These are phyloP conservation scores for Talaromyces adpressus DNA, from an alignment of 495 filamentous ascomycete species.

Conservation along the genomic window DNA sequence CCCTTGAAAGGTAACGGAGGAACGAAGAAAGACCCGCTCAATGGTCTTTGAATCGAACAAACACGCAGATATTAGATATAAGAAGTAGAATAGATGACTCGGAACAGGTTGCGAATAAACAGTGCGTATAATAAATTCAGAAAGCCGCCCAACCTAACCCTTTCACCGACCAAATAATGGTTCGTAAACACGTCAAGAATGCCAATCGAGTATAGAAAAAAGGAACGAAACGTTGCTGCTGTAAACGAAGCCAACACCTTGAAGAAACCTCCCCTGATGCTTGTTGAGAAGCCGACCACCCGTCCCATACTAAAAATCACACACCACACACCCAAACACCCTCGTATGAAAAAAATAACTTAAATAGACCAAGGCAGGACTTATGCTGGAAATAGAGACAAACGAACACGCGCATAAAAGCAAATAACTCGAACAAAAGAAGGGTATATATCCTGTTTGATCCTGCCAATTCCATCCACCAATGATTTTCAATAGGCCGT, in stretches of 20 bases:
- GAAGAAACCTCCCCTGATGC: not conserved
- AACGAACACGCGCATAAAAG: not conserved
- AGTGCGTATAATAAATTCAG: not conserved
- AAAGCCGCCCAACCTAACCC: not conserved
- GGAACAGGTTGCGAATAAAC: not conserved
- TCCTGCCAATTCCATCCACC: slow-evolving; percentile 1
- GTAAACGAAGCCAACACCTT: not conserved
- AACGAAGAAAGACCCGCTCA: not conserved
- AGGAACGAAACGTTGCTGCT: not conserved
- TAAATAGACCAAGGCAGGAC: not conserved
- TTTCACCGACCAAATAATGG: not conserved
- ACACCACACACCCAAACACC: not conserved
- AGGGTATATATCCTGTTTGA: slow-evolving; percentile 7
- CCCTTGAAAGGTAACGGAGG: not conserved
- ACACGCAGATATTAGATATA: not conserved
- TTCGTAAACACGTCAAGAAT: not conserved
- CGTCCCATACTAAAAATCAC: not conserved
- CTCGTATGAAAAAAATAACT: not conserved
- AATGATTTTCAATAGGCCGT: slow-evolving; percentile 6
- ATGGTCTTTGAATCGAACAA: not conserved
- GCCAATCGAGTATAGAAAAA: not conserved
- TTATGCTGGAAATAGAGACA: not conserved
- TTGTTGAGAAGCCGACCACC: not conserved
- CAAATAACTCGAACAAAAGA: not conserved
- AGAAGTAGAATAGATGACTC: not conserved